phyloP scores from a whole-genome alignment of 495 filamentous ascomycete species.

The Lasiosphaeriaceae sp. region DNA sequence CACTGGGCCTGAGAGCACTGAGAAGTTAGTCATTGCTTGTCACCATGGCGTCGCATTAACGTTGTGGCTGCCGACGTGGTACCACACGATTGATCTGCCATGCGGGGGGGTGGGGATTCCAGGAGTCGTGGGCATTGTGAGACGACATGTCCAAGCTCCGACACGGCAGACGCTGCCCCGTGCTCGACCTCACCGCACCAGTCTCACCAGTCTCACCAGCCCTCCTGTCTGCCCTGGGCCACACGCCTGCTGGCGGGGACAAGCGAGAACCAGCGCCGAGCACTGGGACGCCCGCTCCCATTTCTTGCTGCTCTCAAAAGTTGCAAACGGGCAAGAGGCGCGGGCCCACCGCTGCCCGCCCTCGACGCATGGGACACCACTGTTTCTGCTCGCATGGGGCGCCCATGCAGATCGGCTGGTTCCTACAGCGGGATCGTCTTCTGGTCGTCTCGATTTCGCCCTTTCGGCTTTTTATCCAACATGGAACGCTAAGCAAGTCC shows the following conservation, averaged over 20 bases:
- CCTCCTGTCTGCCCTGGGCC: neutral
- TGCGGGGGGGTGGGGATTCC: conserved; percentile 10
- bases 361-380: neutral
- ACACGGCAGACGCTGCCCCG: conserved; percentile 14
- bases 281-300: neutral
- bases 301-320: neutral
- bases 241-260: neutral
- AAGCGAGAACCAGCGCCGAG: neutral
- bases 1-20: too few species aligned
- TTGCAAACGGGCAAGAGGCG: neutral
- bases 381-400: conserved; percentile 5
- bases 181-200: conserved; percentile 1
- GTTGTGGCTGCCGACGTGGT: neutral
- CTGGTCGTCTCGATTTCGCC: conserved; percentile 21
- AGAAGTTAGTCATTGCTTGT: too few species aligned
- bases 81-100: conserved; percentile 13
- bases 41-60: conserved; percentile 1
- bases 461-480: conserved; percentile 7
- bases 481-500: conserved; percentile 11
- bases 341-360: neutral
- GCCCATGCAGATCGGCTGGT: conserved; percentile 17
- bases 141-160: conserved; percentile 14
- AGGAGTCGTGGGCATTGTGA: conserved; percentile 15
- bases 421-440: conserved; percentile 24
- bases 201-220: neutral